Conservation (phyloP, 805 yeast genomes). For the Isabelozyma gotoi region DNA sequence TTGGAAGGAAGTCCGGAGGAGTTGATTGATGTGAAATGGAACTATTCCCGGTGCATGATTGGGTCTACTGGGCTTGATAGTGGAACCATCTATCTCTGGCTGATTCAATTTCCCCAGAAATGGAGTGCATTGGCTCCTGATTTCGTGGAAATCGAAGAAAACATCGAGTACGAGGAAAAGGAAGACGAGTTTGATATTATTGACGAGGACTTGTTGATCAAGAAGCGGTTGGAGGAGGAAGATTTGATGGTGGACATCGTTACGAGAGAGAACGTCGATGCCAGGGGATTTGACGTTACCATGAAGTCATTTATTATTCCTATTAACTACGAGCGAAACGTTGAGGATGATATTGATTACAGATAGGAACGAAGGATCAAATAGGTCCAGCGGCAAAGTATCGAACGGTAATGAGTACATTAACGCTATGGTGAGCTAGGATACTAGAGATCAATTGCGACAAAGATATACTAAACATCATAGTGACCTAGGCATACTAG, state of each 20-base stretch:
- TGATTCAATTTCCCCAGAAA: constrained; percentile 77
- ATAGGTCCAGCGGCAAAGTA: background rate
- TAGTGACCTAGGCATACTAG: no score
- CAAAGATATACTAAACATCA: no score
- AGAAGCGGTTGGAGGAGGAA: constrained; percentile 63
- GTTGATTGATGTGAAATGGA: constrained; percentile 84
- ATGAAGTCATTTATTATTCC: constrained; percentile 64
- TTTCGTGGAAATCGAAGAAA: constrained; percentile 91
- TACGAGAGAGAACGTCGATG: constrained; percentile 64
- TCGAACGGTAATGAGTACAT: background rate
- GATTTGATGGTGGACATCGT: constrained; percentile 63
- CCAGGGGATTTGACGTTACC: constrained; percentile 62
- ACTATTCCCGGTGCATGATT: constrained; percentile 67
- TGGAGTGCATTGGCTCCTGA: constrained; percentile 98
- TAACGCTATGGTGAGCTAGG: no score
- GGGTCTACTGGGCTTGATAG: constrained; percentile 84
- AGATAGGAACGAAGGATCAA: background rate
- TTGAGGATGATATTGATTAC: background rate
- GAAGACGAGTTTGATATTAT: constrained; percentile 91
- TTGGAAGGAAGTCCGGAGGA: constrained; percentile 91
- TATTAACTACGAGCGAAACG: constrained; percentile 26
- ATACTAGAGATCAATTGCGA: no score
- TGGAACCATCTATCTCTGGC: constrained; percentile 83
- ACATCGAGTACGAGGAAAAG: constrained; percentile 79
- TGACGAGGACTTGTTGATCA: constrained; percentile 63